Evolutionary conservation across 108 stramenopile species (phyloP), one percentile per base, ranked within the genome.

Genomic region (Skeletonema menzelii): DNA sequence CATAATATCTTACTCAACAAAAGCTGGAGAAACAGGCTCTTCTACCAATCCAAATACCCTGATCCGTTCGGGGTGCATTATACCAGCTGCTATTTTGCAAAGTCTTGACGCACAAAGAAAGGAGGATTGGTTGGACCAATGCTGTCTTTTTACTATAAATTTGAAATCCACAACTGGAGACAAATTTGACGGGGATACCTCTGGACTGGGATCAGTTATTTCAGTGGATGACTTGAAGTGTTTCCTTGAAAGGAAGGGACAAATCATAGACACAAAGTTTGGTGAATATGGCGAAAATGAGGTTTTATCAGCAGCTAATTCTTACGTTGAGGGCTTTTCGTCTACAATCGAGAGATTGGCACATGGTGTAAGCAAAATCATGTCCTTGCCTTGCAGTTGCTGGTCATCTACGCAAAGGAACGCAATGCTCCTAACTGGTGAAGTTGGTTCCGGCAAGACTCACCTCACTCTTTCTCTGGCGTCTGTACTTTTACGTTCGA

Each of bases 401-500:
- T 5, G 32, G 30, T n/a, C 15, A 27, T 19, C 59, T 20, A 46
- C 59, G 30, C 44, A 56, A 1, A 66, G 38, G 14, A 46, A 67
- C 27, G 73, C 73, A 34, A 70, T 81, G 7, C 60, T 73, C 22
- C 61, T 81, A 31, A 70, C 73, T 17, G 92, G 95, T 14, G 77
- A 73, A 6, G 79, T 46, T 34, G 95, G 95, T 22, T 77, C 77
- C 31, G 95, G 95, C n/a, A 93, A 93, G 69, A 89, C 88, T n/a
- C 80, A 87, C 65, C 56, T 49, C 26, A 79, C 87, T 10, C 60
- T 89, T 15, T 17, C 83, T 20, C 42, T 88, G 34, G 88, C 87
- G 14, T 72, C 86, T 13, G 49, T 67, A 26, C 31, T 72, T 24
- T 76, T 83, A 27, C 19, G 76, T 17, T 46, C 70, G 11, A 42